Conservation (phyloP, 345 rosid species). For the Linum tenue region DNA sequence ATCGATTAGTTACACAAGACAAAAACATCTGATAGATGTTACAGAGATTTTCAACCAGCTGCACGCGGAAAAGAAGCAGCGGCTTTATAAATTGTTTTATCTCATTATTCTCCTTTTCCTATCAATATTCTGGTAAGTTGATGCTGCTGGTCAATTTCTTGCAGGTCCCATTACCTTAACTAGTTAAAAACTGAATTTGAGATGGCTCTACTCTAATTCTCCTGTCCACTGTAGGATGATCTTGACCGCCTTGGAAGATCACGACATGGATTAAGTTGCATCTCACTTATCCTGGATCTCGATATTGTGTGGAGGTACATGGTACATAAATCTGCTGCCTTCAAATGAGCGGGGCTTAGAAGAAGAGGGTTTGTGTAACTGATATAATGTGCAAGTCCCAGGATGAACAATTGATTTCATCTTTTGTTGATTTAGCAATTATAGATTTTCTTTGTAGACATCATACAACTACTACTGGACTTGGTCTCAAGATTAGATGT, state of each 20-base stretch:
- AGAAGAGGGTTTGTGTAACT: background rate
- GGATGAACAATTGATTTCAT: background rate
- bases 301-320: background rate
- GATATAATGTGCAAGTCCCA: background rate
- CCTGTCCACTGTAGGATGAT: slow-evolving; percentile 19
- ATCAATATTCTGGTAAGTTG: slow-evolving; percentile 65
- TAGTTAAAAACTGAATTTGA: background rate
- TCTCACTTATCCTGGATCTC: background rate
- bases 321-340: background rate
- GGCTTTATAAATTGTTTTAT: slow-evolving; percentile 79
- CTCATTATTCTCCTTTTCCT: slow-evolving; percentile 61
- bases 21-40: slow-evolving; percentile 72
- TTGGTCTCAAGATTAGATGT: background rate
- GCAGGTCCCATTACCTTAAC: no score
- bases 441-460: background rate
- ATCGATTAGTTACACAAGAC: slow-evolving; percentile 43
- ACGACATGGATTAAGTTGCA: slow-evolving; percentile 14
- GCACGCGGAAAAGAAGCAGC: slow-evolving; percentile 74
- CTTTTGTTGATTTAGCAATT: no score
- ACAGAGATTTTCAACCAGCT: slow-evolving; percentile 90
- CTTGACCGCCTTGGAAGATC: slow-evolving; percentile 24
- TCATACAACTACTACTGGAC: background rate
- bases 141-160: background rate
- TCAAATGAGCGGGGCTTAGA: background rate
- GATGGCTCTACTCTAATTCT: background rate